phyloP scores from a whole-genome alignment of 441 rosid species.

The Rhodomyrtus psidioides region DNA sequence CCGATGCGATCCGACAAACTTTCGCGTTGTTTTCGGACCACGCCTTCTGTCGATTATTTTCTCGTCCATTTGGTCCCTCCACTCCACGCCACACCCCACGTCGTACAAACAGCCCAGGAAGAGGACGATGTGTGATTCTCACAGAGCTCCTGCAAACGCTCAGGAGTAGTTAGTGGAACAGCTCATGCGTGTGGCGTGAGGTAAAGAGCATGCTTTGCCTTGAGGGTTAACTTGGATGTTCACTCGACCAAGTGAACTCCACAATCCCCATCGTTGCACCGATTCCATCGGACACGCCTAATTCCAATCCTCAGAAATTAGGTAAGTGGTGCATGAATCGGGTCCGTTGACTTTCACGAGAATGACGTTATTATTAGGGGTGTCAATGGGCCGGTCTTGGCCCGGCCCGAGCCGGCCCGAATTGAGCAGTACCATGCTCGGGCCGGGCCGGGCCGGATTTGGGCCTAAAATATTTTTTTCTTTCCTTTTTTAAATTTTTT shows the following conservation, averaged over 20 bases:
- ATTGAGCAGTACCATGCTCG: too few relatives aligned
- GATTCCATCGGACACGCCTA: not conserved
- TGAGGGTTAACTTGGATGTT: not conserved
- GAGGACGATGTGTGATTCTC: not conserved
- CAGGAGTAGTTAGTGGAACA: not conserved
- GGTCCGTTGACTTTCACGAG: not conserved
- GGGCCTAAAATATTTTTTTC: too few relatives aligned
- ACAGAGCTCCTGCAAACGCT: not conserved
- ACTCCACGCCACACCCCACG: not conserved
- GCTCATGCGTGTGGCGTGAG: not conserved
- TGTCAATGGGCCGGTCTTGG: too few relatives aligned
- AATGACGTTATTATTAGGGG: too few relatives aligned
- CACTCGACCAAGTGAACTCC: not conserved
- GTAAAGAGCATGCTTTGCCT: not conserved
- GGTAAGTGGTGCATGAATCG: rapidly evolving
- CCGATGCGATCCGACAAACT: not conserved
- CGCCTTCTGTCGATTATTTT: not conserved
- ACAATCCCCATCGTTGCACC: not conserved
- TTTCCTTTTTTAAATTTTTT: too few relatives aligned
- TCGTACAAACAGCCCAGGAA: not conserved
- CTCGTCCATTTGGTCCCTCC: not conserved
- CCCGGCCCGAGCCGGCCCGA: too few relatives aligned
- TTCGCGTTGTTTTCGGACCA: too few relatives aligned
- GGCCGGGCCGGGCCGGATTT: too few relatives aligned
- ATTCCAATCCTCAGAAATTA: not conserved